phyloP scores from a whole-genome alignment of 495 filamentous ascomycete species.

The Hyphodiscus hymeniophilus region DNA sequence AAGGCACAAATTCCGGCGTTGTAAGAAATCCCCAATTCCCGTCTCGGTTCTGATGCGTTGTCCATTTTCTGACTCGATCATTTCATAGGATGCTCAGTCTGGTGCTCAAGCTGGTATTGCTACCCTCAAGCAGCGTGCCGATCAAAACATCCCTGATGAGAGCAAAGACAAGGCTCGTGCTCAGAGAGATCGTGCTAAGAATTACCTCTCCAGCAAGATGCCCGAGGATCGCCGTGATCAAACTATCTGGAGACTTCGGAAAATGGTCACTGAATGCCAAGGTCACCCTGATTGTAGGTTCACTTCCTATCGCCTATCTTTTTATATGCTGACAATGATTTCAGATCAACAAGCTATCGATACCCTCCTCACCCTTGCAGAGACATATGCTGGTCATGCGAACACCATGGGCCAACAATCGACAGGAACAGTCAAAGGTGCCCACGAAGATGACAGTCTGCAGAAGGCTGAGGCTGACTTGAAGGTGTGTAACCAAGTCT shows the following conservation, averaged over 20 bases:
- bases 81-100: slow-evolving; percentile 44
- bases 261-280: slow-evolving; percentile 95
- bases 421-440: slow-evolving; percentile 59
- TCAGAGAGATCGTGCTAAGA: slow-evolving; percentile 49
- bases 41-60: too few relatives aligned
- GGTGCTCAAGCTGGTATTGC: slow-evolving; percentile 42
- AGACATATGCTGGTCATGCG: slow-evolving; percentile 74
- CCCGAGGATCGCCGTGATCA: slow-evolving; percentile 92
- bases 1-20: slow-evolving; percentile 38
- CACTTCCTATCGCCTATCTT: background rate
- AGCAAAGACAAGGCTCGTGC: slow-evolving; percentile 49
- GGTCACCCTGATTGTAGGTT: slow-evolving; percentile 76
- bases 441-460: slow-evolving; percentile 51
- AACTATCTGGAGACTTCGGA: slow-evolving; percentile 88
- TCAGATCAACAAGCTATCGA: slow-evolving; percentile 77
- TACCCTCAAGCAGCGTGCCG: slow-evolving; percentile 39
- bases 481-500: slow-evolving; percentile 30
- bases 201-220: slow-evolving; percentile 76
- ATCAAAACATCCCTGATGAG: slow-evolving; percentile 51
- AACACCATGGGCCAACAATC: slow-evolving; percentile 55
- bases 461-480: slow-evolving; percentile 69
- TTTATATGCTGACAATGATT: slow-evolving; percentile 1
- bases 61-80: too few relatives aligned
- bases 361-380: slow-evolving; percentile 74
- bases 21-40: too few relatives aligned